Conservation (phyloP, 352 stramenopile species). For the Phytophthora sansomeana region DNA sequence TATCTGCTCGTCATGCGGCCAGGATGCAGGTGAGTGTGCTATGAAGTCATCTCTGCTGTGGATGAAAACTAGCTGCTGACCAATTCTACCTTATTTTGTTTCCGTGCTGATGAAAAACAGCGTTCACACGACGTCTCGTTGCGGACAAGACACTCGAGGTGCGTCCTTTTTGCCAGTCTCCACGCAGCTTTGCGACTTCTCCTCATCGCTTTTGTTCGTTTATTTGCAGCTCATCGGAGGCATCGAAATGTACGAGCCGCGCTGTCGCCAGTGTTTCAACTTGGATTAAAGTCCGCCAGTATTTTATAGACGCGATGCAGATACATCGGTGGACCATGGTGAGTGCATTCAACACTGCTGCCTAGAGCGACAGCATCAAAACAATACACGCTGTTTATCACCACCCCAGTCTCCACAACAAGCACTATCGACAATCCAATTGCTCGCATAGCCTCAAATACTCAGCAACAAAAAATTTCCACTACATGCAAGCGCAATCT, state of each 20-base stretch:
- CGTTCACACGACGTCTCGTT: conserved; percentile 81
- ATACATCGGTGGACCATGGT: conserved; percentile 8
- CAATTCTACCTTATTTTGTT: not conserved
- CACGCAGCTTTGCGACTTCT: not conserved
- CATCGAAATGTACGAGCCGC: conserved; percentile 81
- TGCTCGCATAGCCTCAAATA: no score
- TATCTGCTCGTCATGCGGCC: conserved; percentile 82
- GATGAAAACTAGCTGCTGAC: not conserved
- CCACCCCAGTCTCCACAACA: no score
- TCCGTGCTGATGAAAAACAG: conserved; percentile 34
- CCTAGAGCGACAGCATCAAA: not conserved
- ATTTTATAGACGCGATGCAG: conserved; percentile 33
- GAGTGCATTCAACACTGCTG: not conserved
- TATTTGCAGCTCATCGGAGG: conserved; percentile 74
- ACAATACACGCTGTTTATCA: not conserved
- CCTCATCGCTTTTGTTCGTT: not conserved
- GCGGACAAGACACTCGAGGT: conserved; percentile 79
- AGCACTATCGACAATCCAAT: no score
- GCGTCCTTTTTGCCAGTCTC: not conserved
- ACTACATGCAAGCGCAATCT: no score
- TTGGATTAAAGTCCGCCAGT: conserved; percentile 26
- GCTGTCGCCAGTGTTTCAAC: conserved; percentile 81
- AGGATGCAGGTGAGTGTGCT: conserved; percentile 57
- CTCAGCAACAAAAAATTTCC: no score
- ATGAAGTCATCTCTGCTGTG: not conserved